Evolutionary conservation across 495 filamentous ascomycete genomes (phyloP).

Genomic region (Hypoxylon subgilvum): DNA sequence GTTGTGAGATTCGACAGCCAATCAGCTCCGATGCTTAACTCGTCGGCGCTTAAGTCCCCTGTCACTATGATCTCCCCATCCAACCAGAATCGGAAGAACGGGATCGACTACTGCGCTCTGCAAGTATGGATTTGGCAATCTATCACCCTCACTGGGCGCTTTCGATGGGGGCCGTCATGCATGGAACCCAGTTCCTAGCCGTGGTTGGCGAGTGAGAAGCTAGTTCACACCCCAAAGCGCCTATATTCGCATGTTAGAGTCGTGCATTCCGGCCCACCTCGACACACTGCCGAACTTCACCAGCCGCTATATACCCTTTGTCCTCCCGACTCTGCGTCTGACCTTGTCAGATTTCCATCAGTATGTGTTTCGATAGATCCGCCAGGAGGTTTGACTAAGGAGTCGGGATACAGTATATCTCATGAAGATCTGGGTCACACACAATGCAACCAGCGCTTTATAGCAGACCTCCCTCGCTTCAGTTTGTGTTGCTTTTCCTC

Average conservation of each 20-base stretch:
- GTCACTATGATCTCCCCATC: slow-evolving; percentile 21
- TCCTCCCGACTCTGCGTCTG: slow-evolving; percentile 42
- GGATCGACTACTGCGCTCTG: slow-evolving; percentile 21
- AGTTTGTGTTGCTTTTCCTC: slow-evolving; percentile 35
- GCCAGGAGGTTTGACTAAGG: slow-evolving; percentile 46
- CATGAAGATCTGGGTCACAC: slow-evolving; percentile 43
- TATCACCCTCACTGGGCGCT: slow-evolving; percentile 44
- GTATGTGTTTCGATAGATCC: slow-evolving; percentile 52
- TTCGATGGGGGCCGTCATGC: slow-evolving; percentile 45
- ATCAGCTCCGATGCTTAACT: slow-evolving; percentile 23
- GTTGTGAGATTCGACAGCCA: slow-evolving; percentile 21
- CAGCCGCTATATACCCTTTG: slow-evolving; percentile 62
- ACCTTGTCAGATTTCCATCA: slow-evolving; percentile 52
- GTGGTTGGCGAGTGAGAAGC: slow-evolving; percentile 46
- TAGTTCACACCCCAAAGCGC: slow-evolving; percentile 45
- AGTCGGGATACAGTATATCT: slow-evolving; percentile 39
- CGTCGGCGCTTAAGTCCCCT: slow-evolving; percentile 37
- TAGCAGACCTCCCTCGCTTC: slow-evolving; percentile 38
- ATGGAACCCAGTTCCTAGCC: slow-evolving; percentile 42
- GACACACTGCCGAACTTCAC: slow-evolving; percentile 52
- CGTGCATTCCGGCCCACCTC: slow-evolving; percentile 34
- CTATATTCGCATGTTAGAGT: slow-evolving; percentile 35
- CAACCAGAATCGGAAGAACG: slow-evolving; percentile 36
- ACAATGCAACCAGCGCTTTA: slow-evolving; percentile 43
- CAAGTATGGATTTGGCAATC: slow-evolving; percentile 35